A percentile compares a stretch with the other conserved stretches of the same genome.
These are phyloP conservation scores for Xylariaceae sp. DNA, from an alignment of 2,329 filamentous ascomycete genomes.

Conservation along the genomic window DNA sequence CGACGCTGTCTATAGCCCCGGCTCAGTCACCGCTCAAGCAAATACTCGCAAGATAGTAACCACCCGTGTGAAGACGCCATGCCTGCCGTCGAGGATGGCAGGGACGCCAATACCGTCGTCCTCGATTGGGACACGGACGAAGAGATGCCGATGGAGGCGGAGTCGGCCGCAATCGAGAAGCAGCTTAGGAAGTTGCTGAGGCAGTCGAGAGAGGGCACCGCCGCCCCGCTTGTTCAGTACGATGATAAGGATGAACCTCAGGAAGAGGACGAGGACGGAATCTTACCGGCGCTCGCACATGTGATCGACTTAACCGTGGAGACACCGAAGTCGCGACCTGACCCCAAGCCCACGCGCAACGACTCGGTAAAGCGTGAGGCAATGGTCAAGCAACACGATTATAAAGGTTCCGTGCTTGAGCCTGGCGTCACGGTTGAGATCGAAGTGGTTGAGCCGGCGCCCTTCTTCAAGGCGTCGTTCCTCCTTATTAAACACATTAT, in stretches of 20 bases:
- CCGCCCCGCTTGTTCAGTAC: neutral
- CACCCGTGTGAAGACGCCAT: neutral
- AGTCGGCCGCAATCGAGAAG: slow-evolving; percentile 5
- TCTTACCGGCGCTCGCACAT: slow-evolving; percentile 18
- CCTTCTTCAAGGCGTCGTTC: slow-evolving; percentile 25
- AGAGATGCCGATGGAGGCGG: slow-evolving; percentile 1
- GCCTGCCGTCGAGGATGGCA: neutral
- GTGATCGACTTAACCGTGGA: slow-evolving; percentile 28
- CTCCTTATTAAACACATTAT: slow-evolving; percentile 27
- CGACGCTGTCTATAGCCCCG: neutral
- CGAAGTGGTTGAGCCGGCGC: neutral
- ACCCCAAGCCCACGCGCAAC: slow-evolving; percentile 13
- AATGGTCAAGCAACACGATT: slow-evolving; percentile 8
- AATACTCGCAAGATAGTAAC: neutral
- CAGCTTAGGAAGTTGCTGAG: slow-evolving; percentile 1
- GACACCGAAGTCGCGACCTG: neutral
- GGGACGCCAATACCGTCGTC: neutral
- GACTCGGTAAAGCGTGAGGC: slow-evolving; percentile 1
- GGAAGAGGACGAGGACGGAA: slow-evolving; percentile 8
- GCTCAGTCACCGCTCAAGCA: neutral
- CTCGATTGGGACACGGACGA: slow-evolving; percentile 3
- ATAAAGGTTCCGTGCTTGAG: slow-evolving; percentile 20
- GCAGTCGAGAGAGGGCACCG: neutral
- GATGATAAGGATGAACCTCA: slow-evolving; percentile 2
- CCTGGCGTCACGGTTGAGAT: slow-evolving; percentile 25